These are phyloP conservation scores for Emmonsia crescens DNA, from an alignment of 2,329 filamentous ascomycete genomes.

Conservation along the genomic window DNA sequence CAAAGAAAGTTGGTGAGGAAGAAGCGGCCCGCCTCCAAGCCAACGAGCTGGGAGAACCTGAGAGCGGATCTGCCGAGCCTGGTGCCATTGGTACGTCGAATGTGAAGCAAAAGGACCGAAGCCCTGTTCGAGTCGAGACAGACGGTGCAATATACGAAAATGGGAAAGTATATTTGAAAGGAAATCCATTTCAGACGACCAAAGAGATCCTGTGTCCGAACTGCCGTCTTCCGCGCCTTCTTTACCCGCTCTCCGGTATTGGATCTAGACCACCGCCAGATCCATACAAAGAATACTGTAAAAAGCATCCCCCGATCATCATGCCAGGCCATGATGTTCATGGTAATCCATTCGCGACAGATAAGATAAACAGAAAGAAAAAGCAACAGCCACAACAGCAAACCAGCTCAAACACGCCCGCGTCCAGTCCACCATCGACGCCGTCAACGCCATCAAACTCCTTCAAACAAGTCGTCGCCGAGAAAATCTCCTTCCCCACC, in stretches of 20 bases:
- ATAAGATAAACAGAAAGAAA: constrained; percentile 39
- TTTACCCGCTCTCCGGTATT: constrained; percentile 45
- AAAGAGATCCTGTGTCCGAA: constrained; percentile 50
- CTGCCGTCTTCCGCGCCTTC: constrained; percentile 49
- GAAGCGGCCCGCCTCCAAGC: constrained; percentile 25
- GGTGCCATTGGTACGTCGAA: constrained; percentile 27
- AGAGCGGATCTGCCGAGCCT: constrained; percentile 23
- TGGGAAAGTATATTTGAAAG: constrained; percentile 44
- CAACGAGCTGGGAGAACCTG: constrained; percentile 20
- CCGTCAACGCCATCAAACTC: constrained; percentile 17
- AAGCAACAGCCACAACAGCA: constrained; percentile 25
- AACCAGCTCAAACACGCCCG: constrained; percentile 21
- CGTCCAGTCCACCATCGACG: constrained; percentile 25
- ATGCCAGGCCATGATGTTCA: constrained; percentile 52
- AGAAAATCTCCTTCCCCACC: constrained; percentile 29
- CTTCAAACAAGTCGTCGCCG: constrained; percentile 23
- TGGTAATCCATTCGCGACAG: constrained; percentile 38
- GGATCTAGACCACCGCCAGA: constrained; percentile 39
- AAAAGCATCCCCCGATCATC: constrained; percentile 47
- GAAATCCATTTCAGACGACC: constrained; percentile 48
- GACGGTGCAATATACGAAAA: constrained; percentile 43
- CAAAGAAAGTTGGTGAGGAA: constrained; percentile 35
- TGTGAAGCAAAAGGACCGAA: constrained; percentile 21
- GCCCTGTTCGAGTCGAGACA: constrained; percentile 36
- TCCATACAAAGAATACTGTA: constrained; percentile 47